Percentiles rank a stretch among this genome's conserved stretches.
Conservation (phyloP, 2,329 filamentous ascomycete genomes). For the Dendryphion nanum region DNA sequence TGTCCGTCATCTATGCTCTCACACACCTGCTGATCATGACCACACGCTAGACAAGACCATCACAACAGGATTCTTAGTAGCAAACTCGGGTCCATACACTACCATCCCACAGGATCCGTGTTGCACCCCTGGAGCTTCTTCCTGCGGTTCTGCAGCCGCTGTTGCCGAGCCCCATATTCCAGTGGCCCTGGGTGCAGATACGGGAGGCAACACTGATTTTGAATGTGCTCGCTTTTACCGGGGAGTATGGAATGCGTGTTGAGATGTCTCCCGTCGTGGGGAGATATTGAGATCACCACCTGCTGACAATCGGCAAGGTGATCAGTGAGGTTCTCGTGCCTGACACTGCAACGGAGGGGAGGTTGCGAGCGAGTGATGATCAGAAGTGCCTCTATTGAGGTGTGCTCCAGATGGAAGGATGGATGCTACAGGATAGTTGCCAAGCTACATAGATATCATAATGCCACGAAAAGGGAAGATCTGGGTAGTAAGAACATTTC, state of each 20-base stretch:
- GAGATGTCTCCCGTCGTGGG: not conserved
- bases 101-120: not conserved
- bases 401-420: too few species aligned
- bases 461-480: too few species aligned
- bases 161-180: not conserved
- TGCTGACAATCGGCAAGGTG: not conserved
- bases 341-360: too few species aligned
- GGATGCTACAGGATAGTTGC: too few species aligned
- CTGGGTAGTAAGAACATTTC: too few species aligned
- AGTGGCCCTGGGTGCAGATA: not conserved
- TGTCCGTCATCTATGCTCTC: conserved; percentile 1
- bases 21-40: not conserved
- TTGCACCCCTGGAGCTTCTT: not conserved
- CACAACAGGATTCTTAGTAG: not conserved
- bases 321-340: too few species aligned
- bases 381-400: too few species aligned
- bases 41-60: not conserved
- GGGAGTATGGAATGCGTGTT: not conserved
- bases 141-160: conserved; percentile 1
- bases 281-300: conserved; percentile 1
- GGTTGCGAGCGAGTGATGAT: too few species aligned
- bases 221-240: not conserved
- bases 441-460: too few species aligned
- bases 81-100: conserved; percentile 1
- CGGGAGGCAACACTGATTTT: not conserved